phyloP scores from a whole-genome alignment of 495 filamentous ascomycete species.

The Lichina pygmaea region DNA sequence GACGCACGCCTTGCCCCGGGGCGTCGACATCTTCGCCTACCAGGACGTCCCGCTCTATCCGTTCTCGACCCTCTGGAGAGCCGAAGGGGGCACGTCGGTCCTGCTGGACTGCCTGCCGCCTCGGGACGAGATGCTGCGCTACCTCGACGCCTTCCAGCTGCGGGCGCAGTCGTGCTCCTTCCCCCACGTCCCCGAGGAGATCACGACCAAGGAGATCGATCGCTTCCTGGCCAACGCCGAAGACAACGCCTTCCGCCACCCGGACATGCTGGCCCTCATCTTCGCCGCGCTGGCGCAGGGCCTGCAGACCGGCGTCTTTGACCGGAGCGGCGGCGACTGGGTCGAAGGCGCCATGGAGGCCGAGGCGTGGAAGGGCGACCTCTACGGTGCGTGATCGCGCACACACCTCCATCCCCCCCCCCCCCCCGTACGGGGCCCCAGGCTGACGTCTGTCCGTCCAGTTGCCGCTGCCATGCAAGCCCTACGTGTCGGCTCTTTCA shows the following conservation, averaged over 20 bases:
- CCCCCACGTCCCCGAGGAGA: conserved; percentile 17
- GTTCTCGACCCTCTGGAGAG: neutral
- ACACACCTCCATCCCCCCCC: too few relatives aligned
- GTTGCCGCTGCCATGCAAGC: conserved; percentile 16
- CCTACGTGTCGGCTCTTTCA: conserved; percentile 19
- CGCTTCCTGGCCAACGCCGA: conserved; percentile 15
- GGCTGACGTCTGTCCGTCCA: conserved; percentile 1
- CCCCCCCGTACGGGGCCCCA: too few relatives aligned
- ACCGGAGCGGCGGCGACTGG: conserved; percentile 16
- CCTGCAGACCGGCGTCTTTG: conserved; percentile 16
- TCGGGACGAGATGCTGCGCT: neutral
- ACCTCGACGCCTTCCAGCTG: neutral
- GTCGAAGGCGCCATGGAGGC: conserved; percentile 11
- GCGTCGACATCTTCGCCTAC: neutral
- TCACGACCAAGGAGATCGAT: conserved; percentile 15
- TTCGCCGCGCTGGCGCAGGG: conserved; percentile 19
- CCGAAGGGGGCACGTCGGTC: neutral
- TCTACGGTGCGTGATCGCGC: conserved; percentile 14
- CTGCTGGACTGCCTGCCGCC: neutral
- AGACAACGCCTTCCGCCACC: conserved; percentile 14
- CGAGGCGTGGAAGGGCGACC: conserved; percentile 13
- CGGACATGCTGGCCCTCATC: conserved; percentile 21
- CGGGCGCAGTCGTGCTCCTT: conserved; percentile 11
- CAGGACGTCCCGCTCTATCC: neutral
- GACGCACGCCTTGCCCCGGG: neutral